phyloP scores from a whole-genome alignment of 192 early-diverging fungal genomes.

The Polychytrium aggregatum region DNA sequence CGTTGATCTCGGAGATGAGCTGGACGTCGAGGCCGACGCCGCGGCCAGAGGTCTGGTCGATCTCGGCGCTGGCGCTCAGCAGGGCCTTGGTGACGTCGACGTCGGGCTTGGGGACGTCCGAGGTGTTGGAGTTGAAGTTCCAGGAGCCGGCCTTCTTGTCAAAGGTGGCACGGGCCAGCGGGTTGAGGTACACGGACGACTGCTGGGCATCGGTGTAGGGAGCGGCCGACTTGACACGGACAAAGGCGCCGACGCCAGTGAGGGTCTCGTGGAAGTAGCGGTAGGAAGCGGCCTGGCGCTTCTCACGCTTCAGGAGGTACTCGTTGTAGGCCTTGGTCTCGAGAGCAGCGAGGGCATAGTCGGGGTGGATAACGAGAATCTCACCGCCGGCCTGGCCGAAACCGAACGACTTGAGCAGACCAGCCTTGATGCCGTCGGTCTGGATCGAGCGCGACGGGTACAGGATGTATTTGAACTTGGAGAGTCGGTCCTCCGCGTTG shows the following conservation, averaged over 20 bases:
- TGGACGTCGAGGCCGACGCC: constrained; percentile 86
- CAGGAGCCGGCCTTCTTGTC: constrained; percentile 60
- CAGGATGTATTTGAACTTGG: constrained; percentile 64
- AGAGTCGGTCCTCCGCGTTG: constrained; percentile 66
- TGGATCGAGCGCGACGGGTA: constrained; percentile 79
- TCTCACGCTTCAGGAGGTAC: constrained; percentile 57
- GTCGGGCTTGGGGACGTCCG: constrained; percentile 30
- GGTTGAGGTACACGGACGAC: constrained; percentile 75
- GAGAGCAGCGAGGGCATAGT: constrained; percentile 70
- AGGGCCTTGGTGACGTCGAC: constrained; percentile 40
- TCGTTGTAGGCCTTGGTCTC: constrained; percentile 54
- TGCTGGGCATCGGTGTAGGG: constrained; percentile 80
- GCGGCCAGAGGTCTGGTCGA: constrained; percentile 26
- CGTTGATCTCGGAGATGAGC: constrained; percentile 66
- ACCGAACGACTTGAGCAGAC: constrained; percentile 84
- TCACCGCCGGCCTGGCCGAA: constrained; percentile 94
- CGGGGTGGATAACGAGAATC: constrained; percentile 73
- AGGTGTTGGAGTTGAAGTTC: constrained; percentile 41
- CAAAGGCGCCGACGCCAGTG: constrained; percentile 67
- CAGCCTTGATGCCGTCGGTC: constrained; percentile 84
- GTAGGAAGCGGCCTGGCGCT: constrained; percentile 69
- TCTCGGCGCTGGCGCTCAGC: constrained; percentile 20
- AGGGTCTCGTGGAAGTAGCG: constrained; percentile 84
- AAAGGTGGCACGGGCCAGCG: constrained; percentile 68
- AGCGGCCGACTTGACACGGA: constrained; percentile 74